Evolutionary conservation across 2,329 filamentous ascomycete species (phyloP).

Genomic region (Sporothrix luriei): DNA sequence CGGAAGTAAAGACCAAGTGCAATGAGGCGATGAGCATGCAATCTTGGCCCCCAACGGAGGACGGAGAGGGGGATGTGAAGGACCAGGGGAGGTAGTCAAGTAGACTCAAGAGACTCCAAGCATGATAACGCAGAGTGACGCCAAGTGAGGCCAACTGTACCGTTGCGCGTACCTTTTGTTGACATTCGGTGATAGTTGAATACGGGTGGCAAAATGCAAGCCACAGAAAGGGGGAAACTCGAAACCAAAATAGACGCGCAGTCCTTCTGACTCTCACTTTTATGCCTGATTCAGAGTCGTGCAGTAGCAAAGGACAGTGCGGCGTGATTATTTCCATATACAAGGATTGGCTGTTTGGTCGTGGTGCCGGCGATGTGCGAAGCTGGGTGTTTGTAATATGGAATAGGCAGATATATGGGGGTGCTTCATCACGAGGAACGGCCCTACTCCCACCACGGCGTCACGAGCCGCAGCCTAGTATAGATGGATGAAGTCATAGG

Average conservation of each 20-base stretch:
- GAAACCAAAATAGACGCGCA: constrained; percentile 3
- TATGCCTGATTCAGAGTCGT: neutral
- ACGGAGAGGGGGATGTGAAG: neutral
- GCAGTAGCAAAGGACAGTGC: neutral
- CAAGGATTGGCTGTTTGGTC: neutral
- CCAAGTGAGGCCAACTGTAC: neutral
- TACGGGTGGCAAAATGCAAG: constrained; percentile 6
- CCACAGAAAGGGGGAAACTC: neutral
- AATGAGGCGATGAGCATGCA: neutral
- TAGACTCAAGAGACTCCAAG: neutral
- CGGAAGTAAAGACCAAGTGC: constrained; percentile 20
- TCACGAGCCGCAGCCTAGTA: neutral
- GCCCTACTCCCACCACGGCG: neutral
- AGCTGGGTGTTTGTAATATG: constrained; percentile 5
- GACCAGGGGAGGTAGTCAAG: neutral
- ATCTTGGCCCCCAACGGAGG: neutral
- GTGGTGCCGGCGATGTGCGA: neutral
- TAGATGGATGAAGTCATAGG: constrained; percentile 1
- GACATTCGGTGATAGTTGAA: neutral
- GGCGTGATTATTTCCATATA: neutral
- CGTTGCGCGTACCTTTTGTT: neutral
- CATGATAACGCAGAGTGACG: neutral
- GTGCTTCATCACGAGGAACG: neutral
- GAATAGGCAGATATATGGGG: constrained; percentile 17
- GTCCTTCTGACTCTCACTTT: constrained; percentile 2